Evolutionary conservation across 2,329 filamentous ascomycete species (phyloP), one percentile per base, ranked within the genome.

Genomic region (Sporothrix inflata): DNA sequence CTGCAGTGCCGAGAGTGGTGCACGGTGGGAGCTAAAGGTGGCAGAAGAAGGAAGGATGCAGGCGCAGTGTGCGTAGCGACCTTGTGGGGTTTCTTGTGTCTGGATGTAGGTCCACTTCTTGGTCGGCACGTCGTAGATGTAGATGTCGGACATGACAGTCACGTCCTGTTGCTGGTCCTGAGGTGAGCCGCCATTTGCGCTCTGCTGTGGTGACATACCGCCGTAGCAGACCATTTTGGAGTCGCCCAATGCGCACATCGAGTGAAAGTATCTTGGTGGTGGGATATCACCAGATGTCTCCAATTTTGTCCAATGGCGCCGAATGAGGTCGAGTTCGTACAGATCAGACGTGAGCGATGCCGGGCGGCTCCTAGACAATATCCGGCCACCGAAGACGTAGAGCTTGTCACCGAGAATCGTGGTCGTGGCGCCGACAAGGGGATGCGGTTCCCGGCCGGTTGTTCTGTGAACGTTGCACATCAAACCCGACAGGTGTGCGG

Each of bases 141-240:
- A 93, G 71, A 98, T 94, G 82, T 99, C 96, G 7, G 95, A 98
- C 94, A 99, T 98, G 72, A 98, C 96, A 1, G 94, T 91, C 4
- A 98, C 93, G 78, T 98, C 94, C 49, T 94, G 90, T 76, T 94
- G 92, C 71, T 89, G 84, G 74, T 94, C 92, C 73, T 85, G 83
- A 12, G 85, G 84, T 19, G 82, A 81, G 27, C 82, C 79, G 63
- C 81, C 77, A 45, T 86, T 80, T 60, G 86, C 84, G 71, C 83
- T 86, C 7, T 86, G 84, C 12, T 90, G 88, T 0, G 95, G 94
- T 11, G 95, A 98, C 96, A 99, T 99, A 76, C 96, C 96, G 72
- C 96, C 96, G 81, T 98, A 99, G 82, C 95, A 98, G 3, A 99
- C 95, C 80, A 99, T 86, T 81, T 98, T 99, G 2, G 94, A 95